Conservation (phyloP, 2,329 filamentous ascomycete genomes). For the Fusarium longipes region DNA sequence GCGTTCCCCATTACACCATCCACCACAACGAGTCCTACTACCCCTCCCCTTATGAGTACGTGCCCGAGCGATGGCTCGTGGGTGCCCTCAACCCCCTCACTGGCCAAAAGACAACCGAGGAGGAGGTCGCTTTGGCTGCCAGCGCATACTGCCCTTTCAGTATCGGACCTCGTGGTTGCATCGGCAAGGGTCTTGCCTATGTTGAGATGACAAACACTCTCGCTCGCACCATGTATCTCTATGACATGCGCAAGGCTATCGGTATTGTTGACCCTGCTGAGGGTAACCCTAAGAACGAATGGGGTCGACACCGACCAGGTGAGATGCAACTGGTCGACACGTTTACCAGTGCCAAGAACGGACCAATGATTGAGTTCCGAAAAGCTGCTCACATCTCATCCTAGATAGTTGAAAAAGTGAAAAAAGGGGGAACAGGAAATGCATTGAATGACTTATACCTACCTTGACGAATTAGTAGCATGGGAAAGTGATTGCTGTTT, state of each 20-base stretch:
- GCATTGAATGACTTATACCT: not conserved
- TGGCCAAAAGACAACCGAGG: conserved; percentile 57
- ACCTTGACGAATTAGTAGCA: not conserved
- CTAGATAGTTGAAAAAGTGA: not conserved
- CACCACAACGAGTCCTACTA: conserved; percentile 75
- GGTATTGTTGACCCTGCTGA: conserved; percentile 64
- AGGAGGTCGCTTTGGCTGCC: conserved; percentile 66
- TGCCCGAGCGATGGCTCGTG: conserved; percentile 73
- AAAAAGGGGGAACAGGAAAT: not conserved
- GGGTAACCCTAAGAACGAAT: conserved; percentile 60
- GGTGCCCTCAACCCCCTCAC: conserved; percentile 56
- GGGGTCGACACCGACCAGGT: conserved; percentile 63
- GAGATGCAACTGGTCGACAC: conserved; percentile 80
- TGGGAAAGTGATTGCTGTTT: not conserved
- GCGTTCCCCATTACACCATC: conserved; percentile 74
- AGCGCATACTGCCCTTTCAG: conserved; percentile 81
- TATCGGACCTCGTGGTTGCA: conserved; percentile 76
- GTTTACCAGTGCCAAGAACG: conserved; percentile 79
- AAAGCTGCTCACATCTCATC: conserved; percentile 41
- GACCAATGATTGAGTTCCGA: conserved; percentile 73
- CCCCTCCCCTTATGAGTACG: conserved; percentile 66
- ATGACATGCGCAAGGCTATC: conserved; percentile 66
- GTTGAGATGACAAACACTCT: conserved; percentile 73
- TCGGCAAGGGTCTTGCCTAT: conserved; percentile 77
- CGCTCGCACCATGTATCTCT: conserved; percentile 69